Percentiles rank a stretch among this genome's conserved stretches.
phyloP scores from a whole-genome alignment of 139 green algal genomes.

The Pseudopediastrum boryanum region DNA sequence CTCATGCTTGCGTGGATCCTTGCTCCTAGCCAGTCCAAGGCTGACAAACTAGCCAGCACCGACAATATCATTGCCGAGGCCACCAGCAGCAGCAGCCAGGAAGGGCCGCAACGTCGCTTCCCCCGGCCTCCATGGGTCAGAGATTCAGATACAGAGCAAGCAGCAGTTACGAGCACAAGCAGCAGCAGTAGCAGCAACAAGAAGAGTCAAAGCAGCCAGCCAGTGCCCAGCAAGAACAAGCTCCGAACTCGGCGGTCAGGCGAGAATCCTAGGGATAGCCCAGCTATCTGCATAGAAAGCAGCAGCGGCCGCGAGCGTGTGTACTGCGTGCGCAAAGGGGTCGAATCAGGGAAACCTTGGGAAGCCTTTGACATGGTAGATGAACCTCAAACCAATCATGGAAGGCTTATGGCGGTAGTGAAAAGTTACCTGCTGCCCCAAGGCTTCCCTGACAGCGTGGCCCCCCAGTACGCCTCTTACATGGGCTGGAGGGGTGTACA shows the following conservation, averaged over 20 bases:
- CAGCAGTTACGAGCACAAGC: slow-evolving; percentile 13
- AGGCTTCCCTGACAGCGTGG: slow-evolving; percentile 81
- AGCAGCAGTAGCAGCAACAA: not conserved
- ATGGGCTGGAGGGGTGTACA: slow-evolving; percentile 86
- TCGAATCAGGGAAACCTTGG: slow-evolving; percentile 13
- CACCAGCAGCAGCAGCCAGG: no score
- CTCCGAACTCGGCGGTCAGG: not conserved
- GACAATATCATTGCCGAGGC: no score
- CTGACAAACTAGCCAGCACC: no score
- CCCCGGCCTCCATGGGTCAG: no score
- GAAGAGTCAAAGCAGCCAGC: not conserved
- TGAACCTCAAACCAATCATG: slow-evolving; percentile 29
- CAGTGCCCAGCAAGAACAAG: slow-evolving; percentile 15
- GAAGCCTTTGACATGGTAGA: slow-evolving; percentile 59
- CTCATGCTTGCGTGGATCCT: no score
- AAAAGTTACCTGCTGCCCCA: slow-evolving; percentile 63
- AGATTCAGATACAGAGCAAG: no score
- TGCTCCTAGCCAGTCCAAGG: no score
- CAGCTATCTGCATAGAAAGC: slow-evolving; percentile 48
- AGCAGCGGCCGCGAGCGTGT: slow-evolving; percentile 41
- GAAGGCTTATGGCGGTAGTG: slow-evolving; percentile 31
- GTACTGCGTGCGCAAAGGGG: slow-evolving; percentile 39
- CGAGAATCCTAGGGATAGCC: slow-evolving; percentile 16
- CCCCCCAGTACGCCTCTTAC: slow-evolving; percentile 80
- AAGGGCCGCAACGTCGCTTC: no score